Evolutionary conservation across 1,284 basidiomycete genomes (phyloP), one percentile per base, ranked within the genome.

Genomic region (Amylostereum areolatum): DNA sequence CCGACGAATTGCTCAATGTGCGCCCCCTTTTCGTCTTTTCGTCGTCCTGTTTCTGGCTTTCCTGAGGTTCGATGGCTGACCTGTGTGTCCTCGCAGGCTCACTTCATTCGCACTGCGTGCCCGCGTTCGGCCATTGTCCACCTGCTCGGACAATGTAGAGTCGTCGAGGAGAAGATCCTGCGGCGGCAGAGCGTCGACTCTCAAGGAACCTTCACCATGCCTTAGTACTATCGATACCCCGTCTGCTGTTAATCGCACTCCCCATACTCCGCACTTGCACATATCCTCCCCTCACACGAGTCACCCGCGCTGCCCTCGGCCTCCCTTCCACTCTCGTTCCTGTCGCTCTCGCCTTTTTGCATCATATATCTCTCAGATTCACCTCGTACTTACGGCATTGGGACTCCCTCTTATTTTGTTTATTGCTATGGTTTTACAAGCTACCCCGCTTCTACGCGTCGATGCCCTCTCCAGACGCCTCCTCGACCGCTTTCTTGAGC

Each of bases 401-500:
- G 18, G 18, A 18, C 18, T 18, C 18, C 18, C 18, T 18, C 18
- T 18, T 18, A 18, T 18, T 18, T 18, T 18, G 18, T 18, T 18
- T 18, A 18, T 18, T 18, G 18, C 18, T 40, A 10, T 4, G 28
- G 9, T 32, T 31, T 28, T 45, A 56, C 43, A 55, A 1, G 36
- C 39, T 45, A n/a, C 18, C 18, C 18, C 18, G 18, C 33, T 45
- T 47, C 47, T 57, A 45, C 18, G 46, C 51, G 40, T 70, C 64
- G 61, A 89, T 83, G 55, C 71, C 81, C 32, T 57, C 55, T 25
- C 87, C 87, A 52, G 81, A 81, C 56, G 84, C 73, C 53, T 69
- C 74, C 66, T 89, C 86, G 37, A 89, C 80, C 3, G 78, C 78
- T 62, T 76, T 68, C 63, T 83, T 88, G 60, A 89, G 68, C 56